Percentiles rank a stretch among this genome's conserved stretches.
Evolutionary conservation across 1,284 basidiomycete genomes (phyloP).

Genomic region (Schizophyllum commune): DNA sequence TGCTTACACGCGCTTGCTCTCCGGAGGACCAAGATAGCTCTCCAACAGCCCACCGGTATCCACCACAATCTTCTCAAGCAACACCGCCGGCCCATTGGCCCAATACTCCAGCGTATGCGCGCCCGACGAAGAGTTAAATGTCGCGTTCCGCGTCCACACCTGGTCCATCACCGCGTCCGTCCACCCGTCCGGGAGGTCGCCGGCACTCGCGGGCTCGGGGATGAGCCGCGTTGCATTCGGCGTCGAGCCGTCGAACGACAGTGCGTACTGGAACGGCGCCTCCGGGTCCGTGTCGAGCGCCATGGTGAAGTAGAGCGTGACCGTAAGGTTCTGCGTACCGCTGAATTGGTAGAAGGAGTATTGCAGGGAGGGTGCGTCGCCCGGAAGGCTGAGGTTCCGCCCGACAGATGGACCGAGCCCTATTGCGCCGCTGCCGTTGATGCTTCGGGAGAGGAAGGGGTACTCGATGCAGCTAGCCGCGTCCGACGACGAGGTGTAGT

Average conservation of each 20-base stretch:
- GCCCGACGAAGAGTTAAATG: slow-evolving; percentile 36
- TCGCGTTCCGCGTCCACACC: slow-evolving; percentile 1
- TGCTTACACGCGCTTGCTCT: slow-evolving; percentile 25
- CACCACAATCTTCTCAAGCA: slow-evolving; percentile 59
- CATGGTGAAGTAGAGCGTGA: slow-evolving; percentile 47
- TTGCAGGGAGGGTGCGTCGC: slow-evolving; percentile 53
- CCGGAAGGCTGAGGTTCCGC: slow-evolving; percentile 18
- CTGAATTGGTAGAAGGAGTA: slow-evolving; percentile 53
- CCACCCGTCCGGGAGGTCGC: slow-evolving; percentile 44
- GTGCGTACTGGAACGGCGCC: slow-evolving; percentile 42
- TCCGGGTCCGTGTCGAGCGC: slow-evolving; percentile 37
- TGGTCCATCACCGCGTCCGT: slow-evolving; percentile 29
- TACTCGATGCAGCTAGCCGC: neutral
- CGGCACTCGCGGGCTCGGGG: slow-evolving; percentile 41
- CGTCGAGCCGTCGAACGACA: slow-evolving; percentile 42
- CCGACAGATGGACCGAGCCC: slow-evolving; percentile 3
- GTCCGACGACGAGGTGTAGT: slow-evolving; percentile 24
- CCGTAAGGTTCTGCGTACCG: slow-evolving; percentile 34
- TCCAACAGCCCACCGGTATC: slow-evolving; percentile 47
- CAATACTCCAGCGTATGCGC: slow-evolving; percentile 49
- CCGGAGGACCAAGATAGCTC: slow-evolving; percentile 57
- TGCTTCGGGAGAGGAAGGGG: slow-evolving; percentile 3
- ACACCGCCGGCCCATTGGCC: slow-evolving; percentile 36
- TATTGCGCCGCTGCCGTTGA: slow-evolving; percentile 2
- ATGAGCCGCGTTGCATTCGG: slow-evolving; percentile 34